Base-by-base conservation (phyloP, 31 red algal genomes). In the Odonthalia washingtoniensis region DNA sequence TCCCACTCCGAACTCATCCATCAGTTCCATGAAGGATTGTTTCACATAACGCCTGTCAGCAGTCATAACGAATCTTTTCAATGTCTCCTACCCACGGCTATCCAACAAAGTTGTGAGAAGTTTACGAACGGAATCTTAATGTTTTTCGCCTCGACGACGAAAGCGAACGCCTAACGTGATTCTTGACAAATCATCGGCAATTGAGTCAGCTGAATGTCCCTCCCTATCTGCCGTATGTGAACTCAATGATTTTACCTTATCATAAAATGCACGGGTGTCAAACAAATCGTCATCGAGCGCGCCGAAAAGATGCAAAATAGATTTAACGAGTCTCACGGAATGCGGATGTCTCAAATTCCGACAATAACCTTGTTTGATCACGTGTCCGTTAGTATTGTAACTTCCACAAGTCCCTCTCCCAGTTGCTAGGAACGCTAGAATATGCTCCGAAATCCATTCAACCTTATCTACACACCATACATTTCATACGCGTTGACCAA, bases 161-260 rank as follows among this genome's bases (percentile, higher is more conserved):
- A 12, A 70, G 6, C 66, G n/a, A 33, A 70, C 6, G 28, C 9
- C 66, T 12, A 70, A 70, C 9, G 28, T 36, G 12, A 70, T 36
- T 28, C 66, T 9, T 6, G 33, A 70, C 16, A 70, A 21, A 9
- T 9, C 66, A 26, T 70, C 66, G n/a, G n/a, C n/a, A n/a, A n/a
- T n/a, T n/a, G n/a, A n/a, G n/a, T n/a, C n/a, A n/a, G n/a, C n/a
- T n/a, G 33, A 21, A 33, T 70, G 66, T 21, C 33, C 66, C 28
- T 70, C 27, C 33, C 27, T 70, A 26, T 28, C n/a, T 36, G 66
- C 66, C 27, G 9, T 70, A 6, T 26, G 9, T 12, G 5, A 21
- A 30, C n/a, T 70, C 27, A 70, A 9, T 70, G 66, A 18, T 26
- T 70, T 30, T 6, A 70, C 66, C 28, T 70, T 6, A 70, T 70